Base-by-base conservation (phyloP, 2,329 filamentous ascomycete species). In the Neofusicoccum cordaticola region DNA sequence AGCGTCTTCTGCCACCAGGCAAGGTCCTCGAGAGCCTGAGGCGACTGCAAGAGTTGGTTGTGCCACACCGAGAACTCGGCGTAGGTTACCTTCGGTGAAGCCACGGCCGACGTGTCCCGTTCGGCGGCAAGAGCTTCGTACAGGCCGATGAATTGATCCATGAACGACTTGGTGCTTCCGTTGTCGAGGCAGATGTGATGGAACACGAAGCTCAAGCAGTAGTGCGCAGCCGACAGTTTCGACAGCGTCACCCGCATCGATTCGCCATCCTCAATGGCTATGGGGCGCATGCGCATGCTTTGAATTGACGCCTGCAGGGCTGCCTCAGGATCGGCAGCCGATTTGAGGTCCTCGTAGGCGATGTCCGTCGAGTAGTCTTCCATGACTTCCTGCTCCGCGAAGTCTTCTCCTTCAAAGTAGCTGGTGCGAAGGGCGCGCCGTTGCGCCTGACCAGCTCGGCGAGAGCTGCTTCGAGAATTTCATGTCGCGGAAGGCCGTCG, bases 131-230 rank as follows among this genome's bases (percentile, higher is more conserved):
- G 62, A n/a, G 65, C 65, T 35, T 71, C 69, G 56, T 71, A 71
- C 12, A 71, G 19, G 35, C 44, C 44, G n/a, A 66, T 65, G 22
- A 68, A 64, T 27, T 69, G 70, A 17, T 70, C 65, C 2, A 76
- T 61, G 48, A 75, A 68, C 0, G 71, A 62, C 11, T 70, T 62
- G 50, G 66, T 69, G 56, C 73, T 70, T 27, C 71, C 41, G 5
- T 72, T 73, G 57, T 78, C 76, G 64, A 77, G 68, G n/a, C 67
- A 67, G 50, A 78, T 75, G 62, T 77, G 75, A 52, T 78, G 76
- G 44, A 69, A 73, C 1, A 65, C 69, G 27, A 78, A 34, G 9
- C 77, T 47, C 5, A 74, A 19, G 64, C 47, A 61, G 64, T 72
- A 71, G 35, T 68, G 62, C 8, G 67, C 65, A 9, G 67, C 63